Conservation (phyloP, 2,329 filamentous ascomycete species). For the Trichoderma sp. region DNA sequence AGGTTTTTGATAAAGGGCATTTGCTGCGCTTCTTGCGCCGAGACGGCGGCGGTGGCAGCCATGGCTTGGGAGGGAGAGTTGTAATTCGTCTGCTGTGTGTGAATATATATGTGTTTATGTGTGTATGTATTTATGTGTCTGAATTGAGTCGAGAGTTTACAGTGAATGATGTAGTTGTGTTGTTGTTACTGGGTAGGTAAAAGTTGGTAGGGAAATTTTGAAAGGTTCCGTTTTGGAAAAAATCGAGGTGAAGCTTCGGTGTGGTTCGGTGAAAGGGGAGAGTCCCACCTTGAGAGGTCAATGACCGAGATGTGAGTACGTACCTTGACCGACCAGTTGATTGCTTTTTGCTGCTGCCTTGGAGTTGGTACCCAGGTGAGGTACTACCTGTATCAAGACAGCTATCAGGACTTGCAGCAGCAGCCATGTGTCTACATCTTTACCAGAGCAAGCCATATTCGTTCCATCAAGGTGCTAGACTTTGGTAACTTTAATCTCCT, state of each 20-base stretch:
- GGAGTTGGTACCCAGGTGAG: background rate
- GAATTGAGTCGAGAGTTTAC: background rate
- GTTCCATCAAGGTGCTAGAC: too few relatives aligned
- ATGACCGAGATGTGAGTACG: background rate
- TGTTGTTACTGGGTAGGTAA: background rate
- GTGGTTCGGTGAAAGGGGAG: background rate
- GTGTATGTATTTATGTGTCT: background rate
- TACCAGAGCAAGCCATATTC: too few relatives aligned
- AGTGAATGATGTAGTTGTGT: background rate
- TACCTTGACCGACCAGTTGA: too few relatives aligned
- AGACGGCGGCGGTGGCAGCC: constrained; percentile 33
- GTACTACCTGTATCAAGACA: too few relatives aligned
- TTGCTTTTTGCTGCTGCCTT: background rate
- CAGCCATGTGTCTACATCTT: too few relatives aligned
- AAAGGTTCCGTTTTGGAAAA: constrained; percentile 17
- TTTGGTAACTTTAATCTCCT: too few relatives aligned
- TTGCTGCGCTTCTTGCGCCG: constrained; percentile 41
- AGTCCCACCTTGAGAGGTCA: background rate
- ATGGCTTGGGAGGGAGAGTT: background rate
- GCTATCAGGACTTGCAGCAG: too few relatives aligned
- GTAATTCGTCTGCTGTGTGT: background rate
- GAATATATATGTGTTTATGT: background rate
- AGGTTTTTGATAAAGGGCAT: constrained; percentile 80
- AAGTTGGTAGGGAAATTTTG: constrained; percentile 1
- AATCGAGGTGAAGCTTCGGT: constrained; percentile 23